Percentiles rank a stretch among this genome's conserved stretches.
These are phyloP conservation scores for Myriosclerotinia curreyana DNA, from an alignment of 2,329 filamentous ascomycete species.

Conservation along the genomic window DNA sequence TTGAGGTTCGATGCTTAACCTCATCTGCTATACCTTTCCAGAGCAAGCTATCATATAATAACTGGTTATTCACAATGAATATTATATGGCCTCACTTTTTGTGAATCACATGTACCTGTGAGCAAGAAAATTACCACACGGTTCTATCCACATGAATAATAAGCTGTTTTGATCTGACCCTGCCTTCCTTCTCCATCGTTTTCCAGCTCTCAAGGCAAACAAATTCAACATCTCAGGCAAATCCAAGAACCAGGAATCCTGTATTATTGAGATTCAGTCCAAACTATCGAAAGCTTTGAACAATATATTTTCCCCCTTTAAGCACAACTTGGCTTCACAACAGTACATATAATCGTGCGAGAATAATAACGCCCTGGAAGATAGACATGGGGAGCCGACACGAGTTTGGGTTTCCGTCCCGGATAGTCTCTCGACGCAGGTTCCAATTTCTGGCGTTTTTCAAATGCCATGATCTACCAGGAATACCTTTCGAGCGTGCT, in stretches of 20 bases:
- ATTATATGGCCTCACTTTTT: too few species aligned
- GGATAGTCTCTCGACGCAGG: neutral
- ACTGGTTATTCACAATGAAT: too few species aligned
- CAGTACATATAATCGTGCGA: neutral
- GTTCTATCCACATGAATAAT: too few species aligned
- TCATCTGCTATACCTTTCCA: too few species aligned
- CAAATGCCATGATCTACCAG: neutral
- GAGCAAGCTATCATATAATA: too few species aligned
- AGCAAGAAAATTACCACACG: too few species aligned
- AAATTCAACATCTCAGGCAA: neutral
- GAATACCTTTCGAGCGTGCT: neutral
- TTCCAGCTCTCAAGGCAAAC: too few species aligned
- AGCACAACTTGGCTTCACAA: neutral
- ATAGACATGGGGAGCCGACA: neutral
- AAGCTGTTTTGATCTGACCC: too few species aligned
- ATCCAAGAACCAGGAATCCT: neutral
- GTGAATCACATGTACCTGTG: too few species aligned
- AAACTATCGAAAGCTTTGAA: neutral
- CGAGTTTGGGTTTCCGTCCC: neutral
- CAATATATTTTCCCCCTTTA: neutral
- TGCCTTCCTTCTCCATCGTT: too few species aligned
- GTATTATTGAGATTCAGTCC: neutral
- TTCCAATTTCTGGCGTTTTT: slow-evolving; percentile 8
- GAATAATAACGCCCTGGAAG: neutral
- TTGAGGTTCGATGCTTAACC: too few species aligned